Base-by-base conservation (phyloP, 176 grass and related monocot species). In the Aegilops tauschii region DNA sequence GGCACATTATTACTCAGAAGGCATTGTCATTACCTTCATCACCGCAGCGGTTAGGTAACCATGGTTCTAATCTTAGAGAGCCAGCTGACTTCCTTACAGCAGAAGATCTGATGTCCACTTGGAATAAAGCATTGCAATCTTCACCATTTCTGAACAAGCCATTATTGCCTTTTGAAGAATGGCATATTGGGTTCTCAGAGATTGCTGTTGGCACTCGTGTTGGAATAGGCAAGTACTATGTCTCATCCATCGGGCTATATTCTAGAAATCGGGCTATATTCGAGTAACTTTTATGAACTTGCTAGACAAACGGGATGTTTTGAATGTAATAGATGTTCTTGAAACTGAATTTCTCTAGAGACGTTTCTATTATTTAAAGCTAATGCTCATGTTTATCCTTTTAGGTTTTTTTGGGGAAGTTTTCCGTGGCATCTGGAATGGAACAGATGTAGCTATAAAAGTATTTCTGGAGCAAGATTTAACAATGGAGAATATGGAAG, bases 391-490 rank as follows among this genome's bases (percentile, higher is more conserved):
- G 1, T 73, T 77, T 45, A 61, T 88, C 27, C 71, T 76, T 84
- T 68, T 88, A 99, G 97, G 97, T 4, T 99, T 94, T 81, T 99
- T 99, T 81, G 97, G 97, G 82, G 97, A 96, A 86, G 94, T 99
- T 42, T 99, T 99, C 54, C 90, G 97, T 86, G 97, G 94, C 65
- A 91, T 91, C 63, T 99, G 97, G 97, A 99, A 99, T 69, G 94
- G 97, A 79, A 99, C 92, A 84, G 94, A 99, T 90, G 94, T 99
- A 83, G 97, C 94, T 84, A 94, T 99, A 78, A 99, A 99, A 94
- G 90, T 99, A 70, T 99, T 99, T 81, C 73, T 99, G 69, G 97
- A 99, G 90, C 94, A 99, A 91, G 97, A 99, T 94, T 85, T 99
- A 65, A 99, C 97, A n/a, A 80, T 90, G 25, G 97, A 99, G 80